Conservation (phyloP, 2,329 filamentous ascomycete genomes). For the Exophiala aquamarina region DNA sequence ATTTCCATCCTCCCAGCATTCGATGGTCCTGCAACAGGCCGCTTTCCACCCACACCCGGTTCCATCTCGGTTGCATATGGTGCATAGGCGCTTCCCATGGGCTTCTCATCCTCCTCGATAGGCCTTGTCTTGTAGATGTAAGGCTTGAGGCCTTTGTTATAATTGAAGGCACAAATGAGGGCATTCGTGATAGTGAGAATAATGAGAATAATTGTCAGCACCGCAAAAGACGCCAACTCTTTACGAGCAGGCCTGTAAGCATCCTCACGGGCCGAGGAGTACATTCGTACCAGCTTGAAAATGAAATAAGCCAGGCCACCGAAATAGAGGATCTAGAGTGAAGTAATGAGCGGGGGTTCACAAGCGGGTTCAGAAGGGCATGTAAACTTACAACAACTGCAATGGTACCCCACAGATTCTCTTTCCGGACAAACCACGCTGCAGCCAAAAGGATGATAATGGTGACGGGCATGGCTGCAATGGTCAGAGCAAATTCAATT, state of each 20-base stretch:
- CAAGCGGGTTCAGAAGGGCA: background rate
- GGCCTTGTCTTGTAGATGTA: conserved; percentile 57
- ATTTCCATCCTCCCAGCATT: conserved; percentile 23
- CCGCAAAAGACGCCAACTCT: conserved; percentile 88
- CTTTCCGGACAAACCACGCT: conserved; percentile 79
- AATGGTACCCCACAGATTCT: conserved; percentile 77
- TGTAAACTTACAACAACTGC: conserved; percentile 62
- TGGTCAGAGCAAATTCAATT: conserved; percentile 80
- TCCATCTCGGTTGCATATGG: conserved; percentile 23
- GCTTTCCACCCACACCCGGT: conserved; percentile 12
- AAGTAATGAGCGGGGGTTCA: too few species aligned
- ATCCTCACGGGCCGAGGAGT: conserved; percentile 58
- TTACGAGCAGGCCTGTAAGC: conserved; percentile 78
- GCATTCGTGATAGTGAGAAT: conserved; percentile 85
- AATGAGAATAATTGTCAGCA: conserved; percentile 87
- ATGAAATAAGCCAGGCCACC: conserved; percentile 91
- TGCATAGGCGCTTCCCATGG: conserved; percentile 24
- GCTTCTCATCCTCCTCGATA: conserved; percentile 24
- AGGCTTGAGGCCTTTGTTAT: conserved; percentile 82
- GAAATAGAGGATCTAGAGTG: conserved; percentile 80
- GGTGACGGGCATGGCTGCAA: conserved; percentile 86
- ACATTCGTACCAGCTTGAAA: conserved; percentile 98
- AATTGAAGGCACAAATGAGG: conserved; percentile 85
- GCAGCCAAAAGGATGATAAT: conserved; percentile 84
- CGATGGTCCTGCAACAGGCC: conserved; percentile 11